phyloP scores from a whole-genome alignment of 2,329 filamentous ascomycete species.

The Talaromyces sp. region DNA sequence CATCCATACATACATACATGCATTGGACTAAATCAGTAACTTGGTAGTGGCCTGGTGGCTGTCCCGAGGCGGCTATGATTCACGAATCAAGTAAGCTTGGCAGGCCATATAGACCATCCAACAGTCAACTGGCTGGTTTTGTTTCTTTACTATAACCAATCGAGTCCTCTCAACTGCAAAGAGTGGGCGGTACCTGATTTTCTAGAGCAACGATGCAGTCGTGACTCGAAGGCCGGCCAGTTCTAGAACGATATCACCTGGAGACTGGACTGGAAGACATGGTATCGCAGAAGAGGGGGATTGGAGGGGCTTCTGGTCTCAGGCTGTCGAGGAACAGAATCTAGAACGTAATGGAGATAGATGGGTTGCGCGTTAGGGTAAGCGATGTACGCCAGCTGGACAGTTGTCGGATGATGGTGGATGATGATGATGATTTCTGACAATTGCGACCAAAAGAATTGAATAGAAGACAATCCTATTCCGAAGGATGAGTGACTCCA shows the following conservation, averaged over 20 bases:
- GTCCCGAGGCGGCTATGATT: background rate
- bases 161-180: background rate
- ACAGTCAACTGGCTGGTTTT: background rate
- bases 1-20: background rate
- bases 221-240: background rate
- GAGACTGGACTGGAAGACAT: background rate
- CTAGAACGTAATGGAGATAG: constrained; percentile 11
- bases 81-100: background rate
- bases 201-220: background rate
- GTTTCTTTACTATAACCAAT: background rate
- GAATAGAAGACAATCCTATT: too few species aligned
- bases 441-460: too few species aligned
- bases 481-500: too few species aligned
- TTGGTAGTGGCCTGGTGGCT: background rate
- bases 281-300: constrained; percentile 15
- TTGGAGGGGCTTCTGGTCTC: constrained; percentile 5
- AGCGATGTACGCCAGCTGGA: background rate
- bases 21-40: background rate
- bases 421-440: background rate
- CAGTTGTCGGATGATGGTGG: background rate
- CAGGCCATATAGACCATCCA: too few species aligned
- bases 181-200: background rate
- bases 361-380: constrained; percentile 1
- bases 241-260: background rate
- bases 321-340: constrained; percentile 3